Base-by-base conservation (phyloP, 106 monocot species). In the Gastrodia elata region DNA sequence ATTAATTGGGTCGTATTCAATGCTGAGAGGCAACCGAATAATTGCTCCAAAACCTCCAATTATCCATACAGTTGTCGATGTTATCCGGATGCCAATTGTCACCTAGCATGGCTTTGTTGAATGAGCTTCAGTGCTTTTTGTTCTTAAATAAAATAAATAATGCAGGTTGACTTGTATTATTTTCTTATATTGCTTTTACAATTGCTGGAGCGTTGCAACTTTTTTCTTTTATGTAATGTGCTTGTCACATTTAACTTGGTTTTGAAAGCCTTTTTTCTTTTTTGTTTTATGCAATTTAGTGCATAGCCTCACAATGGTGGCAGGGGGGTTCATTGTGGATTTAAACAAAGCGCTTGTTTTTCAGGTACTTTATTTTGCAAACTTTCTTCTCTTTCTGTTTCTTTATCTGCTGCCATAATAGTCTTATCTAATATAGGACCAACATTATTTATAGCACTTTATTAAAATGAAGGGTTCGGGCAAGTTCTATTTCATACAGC, bases 321-420 rank as follows among this genome's bases (percentile, higher is more conserved):
- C 42, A 42, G 25, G 28, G 25, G 70, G 27, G 10, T 70, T 70
- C 43, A 42, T 24, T 2, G 70, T 70, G 41, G 70, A 70, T 27
- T 70, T 70, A 27, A 43, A 43, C 28, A 70, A 70, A 16, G 41
- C 70, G 0, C 70, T 70, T 41, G 70, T 70, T 70, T 70, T 41
- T 28, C 70, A 70, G 70, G 70, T 70, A 70, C 0, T 67, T 37
- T 38, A 67, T 61, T 61, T 30, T 61, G 27, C 3, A 15, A 2
- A 61, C 61, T 61, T 30, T 32, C 1, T 30, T 32, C 30, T 52
- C 18, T 3, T 22, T 52, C 20, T 22, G 22, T 22, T 22, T 52
- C 52, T n/a, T 52, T 52, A 22, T 52, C 52, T 52, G 3, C 52
- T 61, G 32, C 27, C 14, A 32, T 13, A 30, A 32, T 30, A 61